Evolutionary conservation across 371 early-diverging fungal species (phyloP).

Genomic region (Mortierella sp.): DNA sequence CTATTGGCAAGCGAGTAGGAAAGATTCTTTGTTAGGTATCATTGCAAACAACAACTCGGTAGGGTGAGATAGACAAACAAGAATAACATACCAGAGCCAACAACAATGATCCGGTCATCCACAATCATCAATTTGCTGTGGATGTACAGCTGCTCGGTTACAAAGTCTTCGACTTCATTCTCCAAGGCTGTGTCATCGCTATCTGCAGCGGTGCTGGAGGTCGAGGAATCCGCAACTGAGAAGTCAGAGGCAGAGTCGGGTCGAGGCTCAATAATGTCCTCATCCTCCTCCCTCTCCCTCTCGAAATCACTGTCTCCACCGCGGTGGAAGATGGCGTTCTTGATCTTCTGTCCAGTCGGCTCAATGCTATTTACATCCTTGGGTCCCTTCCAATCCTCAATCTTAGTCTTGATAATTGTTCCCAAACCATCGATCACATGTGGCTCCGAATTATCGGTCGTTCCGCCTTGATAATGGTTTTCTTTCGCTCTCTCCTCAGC

Average conservation of each 20-base stretch:
- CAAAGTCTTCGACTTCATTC: constrained; percentile 60
- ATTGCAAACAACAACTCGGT: neutral
- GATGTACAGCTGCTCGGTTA: constrained; percentile 89
- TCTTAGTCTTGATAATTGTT: constrained; percentile 4
- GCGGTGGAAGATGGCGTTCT: constrained; percentile 9
- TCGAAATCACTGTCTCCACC: neutral
- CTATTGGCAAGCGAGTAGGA: constrained; percentile 35
- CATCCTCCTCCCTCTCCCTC: constrained; percentile 6
- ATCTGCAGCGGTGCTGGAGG: constrained; percentile 14
- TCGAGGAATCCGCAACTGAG: neutral
- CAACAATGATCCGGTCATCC: constrained; percentile 84
- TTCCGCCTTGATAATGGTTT: constrained; percentile 9
- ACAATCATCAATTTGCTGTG: constrained; percentile 94
- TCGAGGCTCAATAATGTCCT: constrained; percentile 28
- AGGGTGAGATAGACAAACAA: neutral
- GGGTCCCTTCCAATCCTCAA: constrained; percentile 16
- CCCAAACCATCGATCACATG: constrained; percentile 28
- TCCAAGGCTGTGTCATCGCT: constrained; percentile 25
- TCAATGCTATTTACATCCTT: constrained; percentile 22
- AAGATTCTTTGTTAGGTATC: neutral
- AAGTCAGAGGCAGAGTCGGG: constrained; percentile 4
- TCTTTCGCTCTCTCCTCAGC: constrained; percentile 19
- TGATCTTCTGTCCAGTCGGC: constrained; percentile 16
- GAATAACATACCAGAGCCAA: constrained; percentile 76
- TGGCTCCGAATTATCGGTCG: constrained; percentile 12